These are phyloP conservation scores for Neodidymelliopsis sp. DNA, from an alignment of 2,329 filamentous ascomycete species.

Conservation along the genomic window DNA sequence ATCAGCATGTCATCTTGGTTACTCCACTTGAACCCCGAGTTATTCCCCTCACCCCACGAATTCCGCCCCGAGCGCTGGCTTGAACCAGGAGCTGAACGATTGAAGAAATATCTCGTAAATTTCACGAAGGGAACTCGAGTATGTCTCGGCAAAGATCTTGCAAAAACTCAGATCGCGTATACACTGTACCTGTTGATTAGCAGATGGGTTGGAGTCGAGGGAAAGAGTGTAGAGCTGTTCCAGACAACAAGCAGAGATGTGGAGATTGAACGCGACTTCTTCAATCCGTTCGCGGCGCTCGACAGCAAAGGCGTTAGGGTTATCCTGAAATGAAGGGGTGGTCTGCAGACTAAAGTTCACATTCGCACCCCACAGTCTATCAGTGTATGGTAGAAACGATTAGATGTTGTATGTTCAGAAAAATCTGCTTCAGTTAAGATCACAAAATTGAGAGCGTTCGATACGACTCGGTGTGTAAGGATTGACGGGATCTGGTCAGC, in stretches of 20 bases:
- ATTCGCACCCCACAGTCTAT: too few species aligned
- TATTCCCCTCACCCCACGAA: conserved; percentile 29
- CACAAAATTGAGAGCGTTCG: too few species aligned
- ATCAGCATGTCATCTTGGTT: conserved; percentile 32
- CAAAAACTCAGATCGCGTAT: conserved; percentile 31
- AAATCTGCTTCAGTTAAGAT: too few species aligned
- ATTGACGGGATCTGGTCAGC: too few species aligned
- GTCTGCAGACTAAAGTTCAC: too few species aligned
- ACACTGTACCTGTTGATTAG: conserved; percentile 20
- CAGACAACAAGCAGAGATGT: conserved; percentile 33
- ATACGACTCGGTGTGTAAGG: too few species aligned
- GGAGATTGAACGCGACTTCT: conserved; percentile 33
- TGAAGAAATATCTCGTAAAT: conserved; percentile 48
- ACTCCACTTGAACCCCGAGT: conserved; percentile 24
- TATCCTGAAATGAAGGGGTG: background rate
- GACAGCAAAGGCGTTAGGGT: conserved; percentile 22
- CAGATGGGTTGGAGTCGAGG: conserved; percentile 7
- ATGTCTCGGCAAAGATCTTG: conserved; percentile 53
- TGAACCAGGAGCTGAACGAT: background rate
- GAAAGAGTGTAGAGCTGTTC: conserved; percentile 23
- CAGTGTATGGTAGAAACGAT: too few species aligned
- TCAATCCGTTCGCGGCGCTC: conserved; percentile 25
- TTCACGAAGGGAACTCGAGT: conserved; percentile 50
- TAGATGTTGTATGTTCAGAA: too few species aligned
- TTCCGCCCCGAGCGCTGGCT: conserved; percentile 43